These are phyloP conservation scores for Macadamia tetraphylla DNA, from an alignment of 164 flowering plant genomes.

Conservation along the genomic window DNA sequence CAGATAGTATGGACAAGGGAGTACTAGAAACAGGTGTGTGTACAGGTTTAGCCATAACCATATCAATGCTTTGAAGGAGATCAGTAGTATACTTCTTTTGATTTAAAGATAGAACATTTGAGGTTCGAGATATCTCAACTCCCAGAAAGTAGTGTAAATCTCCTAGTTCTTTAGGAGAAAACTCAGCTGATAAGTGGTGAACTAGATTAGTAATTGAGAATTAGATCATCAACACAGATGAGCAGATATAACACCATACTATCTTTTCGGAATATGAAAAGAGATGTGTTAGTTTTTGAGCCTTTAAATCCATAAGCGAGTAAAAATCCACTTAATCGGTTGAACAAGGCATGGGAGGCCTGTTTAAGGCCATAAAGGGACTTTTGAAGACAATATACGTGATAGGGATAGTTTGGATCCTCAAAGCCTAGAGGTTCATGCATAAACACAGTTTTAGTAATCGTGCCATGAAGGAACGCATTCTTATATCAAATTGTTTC, in stretches of 20 bases:
- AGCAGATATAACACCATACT: background rate
- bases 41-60: slow-evolving; percentile 1
- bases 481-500: no score
- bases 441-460: no score
- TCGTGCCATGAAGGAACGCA: no score
- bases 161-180: slow-evolving; percentile 17
- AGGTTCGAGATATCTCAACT: slow-evolving; percentile 8
- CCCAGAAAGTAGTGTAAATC: slow-evolving; percentile 10
- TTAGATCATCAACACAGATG: no score
- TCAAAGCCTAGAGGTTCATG: background rate
- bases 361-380: slow-evolving; percentile 2
- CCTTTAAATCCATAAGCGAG: background rate
- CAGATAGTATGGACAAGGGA: background rate
- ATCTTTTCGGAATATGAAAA: background rate
- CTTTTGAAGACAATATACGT: background rate
- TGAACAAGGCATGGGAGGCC: background rate
- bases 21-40: slow-evolving; percentile 6
- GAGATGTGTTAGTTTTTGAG: background rate
- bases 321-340: background rate
- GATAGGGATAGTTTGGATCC: background rate
- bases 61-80: background rate
- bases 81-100: slow-evolving; percentile 7
- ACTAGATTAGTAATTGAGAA: background rate
- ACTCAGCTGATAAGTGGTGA: background rate
- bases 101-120: slow-evolving; percentile 6